Evolutionary conservation across 116 monocot genomes (phyloP), one percentile per base, ranked within the genome.

Genomic region (Dioscorea cayenensis): DNA sequence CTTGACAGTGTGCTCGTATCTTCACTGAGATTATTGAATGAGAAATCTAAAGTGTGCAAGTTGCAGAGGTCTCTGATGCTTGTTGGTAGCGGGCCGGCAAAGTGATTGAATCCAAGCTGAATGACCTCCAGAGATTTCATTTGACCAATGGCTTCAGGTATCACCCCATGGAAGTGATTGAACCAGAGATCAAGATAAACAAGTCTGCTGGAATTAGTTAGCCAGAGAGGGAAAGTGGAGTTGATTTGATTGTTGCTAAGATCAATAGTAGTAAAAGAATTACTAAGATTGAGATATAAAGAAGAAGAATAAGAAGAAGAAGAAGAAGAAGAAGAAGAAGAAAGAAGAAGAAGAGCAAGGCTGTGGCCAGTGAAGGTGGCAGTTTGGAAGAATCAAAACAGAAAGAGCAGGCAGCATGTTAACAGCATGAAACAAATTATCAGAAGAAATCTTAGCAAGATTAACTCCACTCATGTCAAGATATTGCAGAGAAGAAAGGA

Each of bases 221-320:
- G 23, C 80, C 84, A 77, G 16, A 0, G 21, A 3, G 77, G 80
- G 28, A 77, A 12, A 0, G 38, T 65, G 5, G 61, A 36, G 65
- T 60, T 25, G 3, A 78, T 10, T 4, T 28, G 8, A 38, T 75
- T 74, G 8, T 16, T 4, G 19, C 27, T 36, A 35, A 79, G 72
- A 60, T 76, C 76, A 59, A 79, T 75, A 7, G 7, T 66, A 37
- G 49, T 4, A 17, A 83, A 72, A 72, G 51, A 18, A 43, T 1
- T 8, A 1, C 71, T 75, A 19, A 79, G 59, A 36, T 76, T 79
- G 7, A 76, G 8, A 10, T 51, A 28, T 18, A 65, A 36, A 18
- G 64, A 29, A 51, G 63, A 28, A 2, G 7, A 10, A 22, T 70
- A 25, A 25, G 25, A 25, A 25, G 25, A 28, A 11, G 73, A 32